phyloP scores from a whole-genome alignment of 1,284 basidiomycete species.

The Puccinia triticina region DNA sequence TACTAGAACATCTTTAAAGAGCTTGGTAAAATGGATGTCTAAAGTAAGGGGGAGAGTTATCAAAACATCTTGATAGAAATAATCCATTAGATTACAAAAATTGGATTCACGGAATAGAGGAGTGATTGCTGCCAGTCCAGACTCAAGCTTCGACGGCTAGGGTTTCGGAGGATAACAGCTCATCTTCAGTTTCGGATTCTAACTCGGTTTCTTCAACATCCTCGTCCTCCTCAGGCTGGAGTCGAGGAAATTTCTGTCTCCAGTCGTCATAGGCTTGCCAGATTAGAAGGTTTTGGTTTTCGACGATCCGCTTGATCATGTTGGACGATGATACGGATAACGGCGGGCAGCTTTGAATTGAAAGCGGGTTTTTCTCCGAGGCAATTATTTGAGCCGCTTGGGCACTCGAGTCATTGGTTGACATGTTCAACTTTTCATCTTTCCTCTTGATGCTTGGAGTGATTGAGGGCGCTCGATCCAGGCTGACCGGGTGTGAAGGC shows the following conservation, averaged over 20 bases:
- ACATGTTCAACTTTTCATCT: background rate
- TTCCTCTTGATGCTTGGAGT: background rate
- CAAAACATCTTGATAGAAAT: background rate
- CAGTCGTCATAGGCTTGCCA: conserved; percentile 33
- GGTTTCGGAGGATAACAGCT: background rate
- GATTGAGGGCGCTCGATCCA: background rate
- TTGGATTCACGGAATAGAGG: background rate
- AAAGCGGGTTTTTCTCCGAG: background rate
- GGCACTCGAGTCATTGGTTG: background rate
- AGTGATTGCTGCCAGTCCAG: background rate
- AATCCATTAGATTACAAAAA: background rate
- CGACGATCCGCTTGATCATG: conserved; percentile 21
- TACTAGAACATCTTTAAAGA: background rate
- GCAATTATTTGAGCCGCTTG: background rate
- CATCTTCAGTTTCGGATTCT: background rate
- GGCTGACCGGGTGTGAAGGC: background rate
- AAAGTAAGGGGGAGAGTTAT: background rate
- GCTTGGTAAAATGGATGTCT: background rate
- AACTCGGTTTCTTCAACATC: background rate
- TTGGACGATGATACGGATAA: background rate
- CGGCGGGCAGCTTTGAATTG: background rate
- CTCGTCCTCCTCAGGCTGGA: background rate
- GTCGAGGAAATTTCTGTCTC: conserved; percentile 26
- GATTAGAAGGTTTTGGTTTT: conserved; percentile 20
- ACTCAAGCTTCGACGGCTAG: background rate